A percentile compares a stretch with the other conserved stretches of the same genome.
These are phyloP conservation scores for Chaetomium fimeti DNA, from an alignment of 495 filamentous ascomycete genomes.

Conservation along the genomic window DNA sequence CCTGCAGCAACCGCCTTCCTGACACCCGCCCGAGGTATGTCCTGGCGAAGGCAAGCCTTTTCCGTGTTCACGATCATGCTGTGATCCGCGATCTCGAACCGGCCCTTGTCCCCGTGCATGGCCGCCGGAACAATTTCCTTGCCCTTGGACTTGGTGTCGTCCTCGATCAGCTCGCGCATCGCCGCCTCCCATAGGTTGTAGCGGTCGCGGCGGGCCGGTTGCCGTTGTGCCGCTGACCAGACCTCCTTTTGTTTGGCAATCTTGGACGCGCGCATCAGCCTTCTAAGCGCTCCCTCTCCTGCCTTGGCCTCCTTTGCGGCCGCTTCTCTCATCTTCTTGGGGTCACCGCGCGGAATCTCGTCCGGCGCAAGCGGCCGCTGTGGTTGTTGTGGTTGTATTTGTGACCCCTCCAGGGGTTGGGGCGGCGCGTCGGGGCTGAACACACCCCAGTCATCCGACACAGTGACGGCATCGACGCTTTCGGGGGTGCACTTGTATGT, in stretches of 20 bases:
- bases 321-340: slow-evolving; percentile 44
- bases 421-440: slow-evolving; percentile 23
- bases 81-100: slow-evolving; percentile 48
- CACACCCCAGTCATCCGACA: slow-evolving; percentile 29
- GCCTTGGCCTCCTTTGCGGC: slow-evolving; percentile 48
- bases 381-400: slow-evolving; percentile 13
- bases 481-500: slow-evolving; percentile 49
- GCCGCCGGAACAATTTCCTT: slow-evolving; percentile 69
- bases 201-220: slow-evolving; percentile 37
- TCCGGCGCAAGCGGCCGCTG: slow-evolving; percentile 34
- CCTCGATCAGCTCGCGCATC: slow-evolving; percentile 44
- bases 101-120: slow-evolving; percentile 32
- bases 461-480: slow-evolving; percentile 30
- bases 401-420: slow-evolving; percentile 19
- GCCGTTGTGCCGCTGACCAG: slow-evolving; percentile 38
- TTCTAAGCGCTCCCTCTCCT: slow-evolving; percentile 45
- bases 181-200: slow-evolving; percentile 45
- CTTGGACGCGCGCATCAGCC: slow-evolving; percentile 48
- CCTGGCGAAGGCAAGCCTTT: slow-evolving; percentile 36
- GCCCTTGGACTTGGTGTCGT: slow-evolving; percentile 57
- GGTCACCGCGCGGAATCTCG: slow-evolving; percentile 37
- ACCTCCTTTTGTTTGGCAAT: slow-evolving; percentile 51
- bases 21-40: slow-evolving; percentile 33
- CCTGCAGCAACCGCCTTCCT: slow-evolving; percentile 23
- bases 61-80: slow-evolving; percentile 50